Evolutionary conservation across 495 filamentous ascomycete species (phyloP).

Genomic region (Penicillium goetzii): DNA sequence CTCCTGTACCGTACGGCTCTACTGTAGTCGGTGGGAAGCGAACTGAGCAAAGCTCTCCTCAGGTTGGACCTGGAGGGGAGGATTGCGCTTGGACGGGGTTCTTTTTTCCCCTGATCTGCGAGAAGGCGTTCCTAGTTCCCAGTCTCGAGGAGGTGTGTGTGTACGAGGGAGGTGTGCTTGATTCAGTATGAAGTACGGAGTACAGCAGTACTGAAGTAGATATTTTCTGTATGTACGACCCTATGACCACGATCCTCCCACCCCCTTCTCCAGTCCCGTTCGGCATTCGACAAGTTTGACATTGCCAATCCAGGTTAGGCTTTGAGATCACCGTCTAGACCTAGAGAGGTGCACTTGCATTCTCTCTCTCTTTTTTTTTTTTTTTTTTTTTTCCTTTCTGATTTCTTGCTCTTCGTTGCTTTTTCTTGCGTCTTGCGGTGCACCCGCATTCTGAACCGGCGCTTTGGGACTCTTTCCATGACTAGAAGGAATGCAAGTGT

Average conservation of each 20-base stretch:
- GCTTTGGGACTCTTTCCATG: constrained; percentile 22
- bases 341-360: constrained; percentile 1
- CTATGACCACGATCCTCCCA: neutral
- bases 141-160: neutral
- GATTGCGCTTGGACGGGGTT: constrained; percentile 10
- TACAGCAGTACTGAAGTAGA: no score
- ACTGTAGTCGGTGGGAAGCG: neutral
- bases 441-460: constrained; percentile 19
- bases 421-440: constrained; percentile 7
- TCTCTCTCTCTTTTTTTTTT: neutral
- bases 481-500: neutral
- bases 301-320: neutral
- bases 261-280: neutral
- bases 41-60: neutral
- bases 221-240: neutral
- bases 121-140: constrained; percentile 5
- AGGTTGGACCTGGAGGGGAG: neutral
- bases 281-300: constrained; percentile 4
- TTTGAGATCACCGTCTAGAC: neutral
- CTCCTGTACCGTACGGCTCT: neutral
- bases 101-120: constrained; percentile 5
- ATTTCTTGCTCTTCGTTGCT: neutral
- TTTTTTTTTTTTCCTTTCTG: neutral
- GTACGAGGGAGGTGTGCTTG: neutral
- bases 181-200: neutral